A percentile compares a stretch with the other conserved stretches of the same genome.
These are phyloP conservation scores for Penstemon eatonii DNA, from an alignment of 257 asterid genomes.

Conservation along the genomic window DNA sequence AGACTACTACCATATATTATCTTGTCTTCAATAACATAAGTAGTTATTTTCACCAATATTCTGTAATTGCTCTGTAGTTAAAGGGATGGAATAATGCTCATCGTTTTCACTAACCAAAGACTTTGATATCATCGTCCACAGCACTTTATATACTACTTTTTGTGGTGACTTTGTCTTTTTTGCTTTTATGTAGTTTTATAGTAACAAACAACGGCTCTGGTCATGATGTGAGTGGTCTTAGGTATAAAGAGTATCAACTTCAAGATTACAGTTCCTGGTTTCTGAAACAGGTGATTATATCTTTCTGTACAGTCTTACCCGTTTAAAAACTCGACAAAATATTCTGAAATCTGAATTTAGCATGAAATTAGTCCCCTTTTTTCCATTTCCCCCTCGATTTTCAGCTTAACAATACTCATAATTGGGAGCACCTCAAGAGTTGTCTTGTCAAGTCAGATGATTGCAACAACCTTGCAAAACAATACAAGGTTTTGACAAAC, in stretches of 20 bases:
- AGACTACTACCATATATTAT: too few relatives aligned
- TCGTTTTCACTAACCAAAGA: too few relatives aligned
- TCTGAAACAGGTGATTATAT: slow-evolving; percentile 63
- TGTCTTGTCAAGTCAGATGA: slow-evolving; percentile 83
- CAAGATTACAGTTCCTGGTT: slow-evolving; percentile 92
- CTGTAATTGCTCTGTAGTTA: too few relatives aligned
- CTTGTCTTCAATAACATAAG: too few relatives aligned
- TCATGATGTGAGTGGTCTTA: slow-evolving; percentile 67
- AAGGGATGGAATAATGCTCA: too few relatives aligned
- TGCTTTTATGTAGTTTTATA: slow-evolving; percentile 63
- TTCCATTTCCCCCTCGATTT: slow-evolving; percentile 13
- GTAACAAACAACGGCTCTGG: slow-evolving; percentile 89
- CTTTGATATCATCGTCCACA: too few relatives aligned
- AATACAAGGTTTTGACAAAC: slow-evolving; percentile 55
- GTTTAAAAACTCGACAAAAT: background rate
- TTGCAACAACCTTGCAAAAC: slow-evolving; percentile 65
- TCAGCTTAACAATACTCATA: slow-evolving; percentile 80
- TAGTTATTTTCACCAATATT: too few relatives aligned
- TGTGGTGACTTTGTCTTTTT: background rate
- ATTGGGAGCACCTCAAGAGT: slow-evolving; percentile 75
- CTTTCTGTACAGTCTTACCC: background rate
- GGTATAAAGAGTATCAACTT: slow-evolving; percentile 95
- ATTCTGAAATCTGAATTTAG: background rate
- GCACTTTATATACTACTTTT: background rate
- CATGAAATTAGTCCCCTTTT: slow-evolving; percentile 10